Base-by-base conservation (phyloP, 2,329 filamentous ascomycete species). In the Cordyceps militaris region DNA sequence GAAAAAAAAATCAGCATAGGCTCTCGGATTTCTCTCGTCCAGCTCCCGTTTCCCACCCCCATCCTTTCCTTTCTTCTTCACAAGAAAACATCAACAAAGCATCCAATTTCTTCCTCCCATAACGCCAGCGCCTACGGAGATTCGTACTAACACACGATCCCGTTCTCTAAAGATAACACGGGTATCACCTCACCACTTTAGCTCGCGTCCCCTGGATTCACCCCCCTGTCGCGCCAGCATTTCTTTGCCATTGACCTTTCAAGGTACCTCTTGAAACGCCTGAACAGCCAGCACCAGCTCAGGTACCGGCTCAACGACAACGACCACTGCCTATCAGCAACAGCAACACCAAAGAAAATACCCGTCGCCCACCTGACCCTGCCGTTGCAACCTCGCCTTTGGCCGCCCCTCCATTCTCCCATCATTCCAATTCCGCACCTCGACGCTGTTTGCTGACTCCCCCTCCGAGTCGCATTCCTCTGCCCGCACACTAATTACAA, bases 31-130 rank as follows among this genome's bases (percentile, higher is more conserved):
- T 30, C 24, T 14, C 36, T 14, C 28, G 13, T 26, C 26, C 13
- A 32, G n/a, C 16, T 8, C 1, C 38, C 8, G 34, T 21, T 19
- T 30, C 24, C 13, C 36, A n/a, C 28, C 21, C 38, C 26, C 13
- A 32, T 21, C 24, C n/a, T 36, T 36, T 43, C 44, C 38, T 34
- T 43, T 53, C 38, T 34, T 53, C 40, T 44, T 53, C 32, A 16
- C 36, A 53, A 53, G 11, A 51, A 51, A 34, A 34, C 24, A 53
- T 53, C 50, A 44, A 53, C 50, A 53, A 53, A 53, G 32, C 36
- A 44, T 44, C 38, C n/a, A 34, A 43, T 23, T 34, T 43, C 50
- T 10, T 23, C 26, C 49, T 21, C 16, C 23, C 23, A 52, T 52
- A 44, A 19, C 26, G 4, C 19, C 38, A 42, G 26, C 26, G 26